These are phyloP conservation scores for Clavulina sp. DNA, from an alignment of 768 basidiomycete genomes.

Conservation along the genomic window DNA sequence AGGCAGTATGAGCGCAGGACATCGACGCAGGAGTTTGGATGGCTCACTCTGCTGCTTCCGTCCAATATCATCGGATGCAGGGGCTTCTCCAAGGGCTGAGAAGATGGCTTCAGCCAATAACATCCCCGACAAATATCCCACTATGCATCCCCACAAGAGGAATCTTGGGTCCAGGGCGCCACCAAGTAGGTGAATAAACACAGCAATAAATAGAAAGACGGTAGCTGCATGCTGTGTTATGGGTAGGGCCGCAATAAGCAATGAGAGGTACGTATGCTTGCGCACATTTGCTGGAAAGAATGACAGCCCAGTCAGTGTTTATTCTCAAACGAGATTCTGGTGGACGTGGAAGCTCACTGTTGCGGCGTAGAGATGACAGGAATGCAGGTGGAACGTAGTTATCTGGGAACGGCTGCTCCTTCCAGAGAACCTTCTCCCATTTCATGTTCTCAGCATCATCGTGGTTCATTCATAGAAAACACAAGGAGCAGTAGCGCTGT, in stretches of 20 bases:
- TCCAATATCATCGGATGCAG: no score
- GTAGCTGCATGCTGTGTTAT: conserved; percentile 74
- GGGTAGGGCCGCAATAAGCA: conserved; percentile 51
- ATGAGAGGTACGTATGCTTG: conserved; percentile 57
- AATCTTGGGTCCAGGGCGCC: conserved; percentile 46
- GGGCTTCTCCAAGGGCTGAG: no score
- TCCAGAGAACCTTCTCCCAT: conserved; percentile 78
- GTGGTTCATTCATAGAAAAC: no score
- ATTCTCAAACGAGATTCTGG: background rate
- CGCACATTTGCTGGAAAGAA: conserved; percentile 48
- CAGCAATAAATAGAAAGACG: conserved; percentile 63
- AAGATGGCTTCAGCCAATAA: conserved; percentile 46
- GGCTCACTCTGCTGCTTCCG: background rate
- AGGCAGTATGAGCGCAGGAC: no score
- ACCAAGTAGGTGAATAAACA: conserved; percentile 58
- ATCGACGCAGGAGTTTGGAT: conserved; percentile 1
- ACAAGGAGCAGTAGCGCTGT: no score
- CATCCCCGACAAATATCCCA: conserved; percentile 43
- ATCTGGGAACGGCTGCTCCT: conserved; percentile 55
- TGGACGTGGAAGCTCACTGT: conserved; percentile 33
- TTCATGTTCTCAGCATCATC: no score
- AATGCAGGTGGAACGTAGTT: conserved; percentile 73
- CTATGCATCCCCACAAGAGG: conserved; percentile 46
- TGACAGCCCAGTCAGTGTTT: background rate
- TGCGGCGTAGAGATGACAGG: conserved; percentile 57